phyloP scores from a whole-genome alignment of 129 eudicot genomes.

The Escallonia rubra region DNA sequence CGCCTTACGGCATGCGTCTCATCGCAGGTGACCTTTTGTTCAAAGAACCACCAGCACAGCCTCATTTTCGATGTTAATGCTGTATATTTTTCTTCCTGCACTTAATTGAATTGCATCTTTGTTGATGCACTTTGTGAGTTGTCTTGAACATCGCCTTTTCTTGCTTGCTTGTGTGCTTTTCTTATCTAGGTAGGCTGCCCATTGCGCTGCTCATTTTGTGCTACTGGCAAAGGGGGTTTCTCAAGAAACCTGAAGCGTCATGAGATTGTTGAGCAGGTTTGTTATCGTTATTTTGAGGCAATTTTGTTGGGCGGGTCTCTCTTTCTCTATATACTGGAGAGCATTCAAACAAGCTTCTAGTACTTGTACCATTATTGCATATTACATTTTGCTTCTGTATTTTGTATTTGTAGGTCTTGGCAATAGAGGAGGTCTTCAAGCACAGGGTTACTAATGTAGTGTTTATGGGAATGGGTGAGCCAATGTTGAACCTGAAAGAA shows the following conservation, averaged over 20 bases:
- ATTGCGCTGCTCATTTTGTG: conserved; percentile 92
- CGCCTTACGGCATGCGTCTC: conserved; percentile 98
- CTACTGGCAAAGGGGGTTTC: conserved; percentile 98
- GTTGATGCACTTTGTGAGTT: background rate
- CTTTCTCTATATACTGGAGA: background rate
- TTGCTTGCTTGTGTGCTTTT: background rate
- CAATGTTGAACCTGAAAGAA: conserved; percentile 91
- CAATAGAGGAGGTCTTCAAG: conserved; percentile 83
- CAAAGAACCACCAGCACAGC: background rate
- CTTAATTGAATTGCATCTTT: conserved; percentile 3
- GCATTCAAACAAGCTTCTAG: background rate
- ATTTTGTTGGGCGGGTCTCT: too few species aligned
- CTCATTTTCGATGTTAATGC: background rate
- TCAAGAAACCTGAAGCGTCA: conserved; percentile 85
- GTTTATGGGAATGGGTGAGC: conserved; percentile 99
- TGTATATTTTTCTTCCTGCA: background rate
- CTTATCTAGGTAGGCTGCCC: conserved; percentile 91
- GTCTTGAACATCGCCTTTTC: background rate
- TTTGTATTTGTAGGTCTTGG: conserved; percentile 62
- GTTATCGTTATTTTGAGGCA: background rate
- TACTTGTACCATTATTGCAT: background rate
- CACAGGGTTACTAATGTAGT: conserved; percentile 94
- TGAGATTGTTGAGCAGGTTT: conserved; percentile 97
- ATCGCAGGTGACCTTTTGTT: conserved; percentile 70
- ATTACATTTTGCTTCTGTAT: background rate